These are phyloP conservation scores for Phytopythium delawarense DNA, from an alignment of 352 stramenopile species.

Conservation along the genomic window DNA sequence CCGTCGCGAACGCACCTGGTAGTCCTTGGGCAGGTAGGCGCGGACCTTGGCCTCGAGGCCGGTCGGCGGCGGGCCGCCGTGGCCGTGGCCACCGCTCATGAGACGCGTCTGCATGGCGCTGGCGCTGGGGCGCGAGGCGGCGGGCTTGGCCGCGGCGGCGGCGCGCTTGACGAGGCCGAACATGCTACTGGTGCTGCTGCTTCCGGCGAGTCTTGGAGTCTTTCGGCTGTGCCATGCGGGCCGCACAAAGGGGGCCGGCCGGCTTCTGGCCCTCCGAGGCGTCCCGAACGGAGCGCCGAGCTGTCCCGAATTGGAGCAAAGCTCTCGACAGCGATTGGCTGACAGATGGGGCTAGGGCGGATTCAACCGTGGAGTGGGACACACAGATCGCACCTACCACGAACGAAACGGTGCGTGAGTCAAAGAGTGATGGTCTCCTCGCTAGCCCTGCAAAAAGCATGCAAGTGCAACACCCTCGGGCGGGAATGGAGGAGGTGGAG, in stretches of 20 bases:
- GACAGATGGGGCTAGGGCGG: too few relatives aligned
- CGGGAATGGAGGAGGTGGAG: background rate
- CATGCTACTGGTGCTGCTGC: constrained; percentile 26
- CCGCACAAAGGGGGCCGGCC: constrained; percentile 1
- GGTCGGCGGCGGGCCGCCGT: constrained; percentile 51
- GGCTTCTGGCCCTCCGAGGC: too few relatives aligned
- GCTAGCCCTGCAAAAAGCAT: background rate
- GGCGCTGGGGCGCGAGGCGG: constrained; percentile 19
- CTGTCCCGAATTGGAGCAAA: too few relatives aligned
- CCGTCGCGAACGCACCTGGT: constrained; percentile 53
- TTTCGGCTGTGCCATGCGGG: constrained; percentile 2
- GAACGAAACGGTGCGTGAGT: too few relatives aligned
- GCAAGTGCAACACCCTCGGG: constrained; percentile 1
- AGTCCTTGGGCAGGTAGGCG: constrained; percentile 78
- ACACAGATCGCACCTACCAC: too few relatives aligned
- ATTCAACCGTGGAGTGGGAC: too few relatives aligned
- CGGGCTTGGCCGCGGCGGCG: constrained; percentile 40
- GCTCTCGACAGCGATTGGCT: too few relatives aligned
- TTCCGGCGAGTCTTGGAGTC: background rate
- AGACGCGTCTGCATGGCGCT: constrained; percentile 57
- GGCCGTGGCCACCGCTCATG: constrained; percentile 67
- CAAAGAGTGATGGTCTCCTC: background rate
- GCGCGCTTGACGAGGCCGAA: constrained; percentile 78
- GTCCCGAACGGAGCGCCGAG: too few relatives aligned
- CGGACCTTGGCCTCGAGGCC: constrained; percentile 85